phyloP scores from a whole-genome alignment of 306 rosid genomes.

The Citrullus colocynthis region DNA sequence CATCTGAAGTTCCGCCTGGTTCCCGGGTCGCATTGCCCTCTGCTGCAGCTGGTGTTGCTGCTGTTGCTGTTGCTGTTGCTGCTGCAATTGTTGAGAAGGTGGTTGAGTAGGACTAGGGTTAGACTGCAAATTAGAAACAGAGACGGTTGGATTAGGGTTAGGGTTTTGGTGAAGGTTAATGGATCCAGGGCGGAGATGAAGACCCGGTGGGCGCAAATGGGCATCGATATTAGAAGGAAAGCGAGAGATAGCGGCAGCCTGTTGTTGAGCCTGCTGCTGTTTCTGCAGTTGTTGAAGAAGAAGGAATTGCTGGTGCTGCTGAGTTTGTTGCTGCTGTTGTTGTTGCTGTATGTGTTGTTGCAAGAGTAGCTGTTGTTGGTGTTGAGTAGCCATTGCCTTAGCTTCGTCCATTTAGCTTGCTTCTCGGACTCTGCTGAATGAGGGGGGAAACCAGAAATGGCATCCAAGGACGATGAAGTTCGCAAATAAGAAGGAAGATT shows the following conservation, averaged over 20 bases:
- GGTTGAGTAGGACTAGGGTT: slow-evolving; percentile 30
- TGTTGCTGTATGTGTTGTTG: slow-evolving; percentile 43
- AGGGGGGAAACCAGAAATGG: background rate
- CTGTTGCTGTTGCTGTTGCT: background rate
- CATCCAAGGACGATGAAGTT: background rate
- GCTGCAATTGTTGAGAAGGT: slow-evolving; percentile 10
- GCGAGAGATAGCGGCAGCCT: slow-evolving; percentile 71
- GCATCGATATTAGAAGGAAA: slow-evolving; percentile 90
- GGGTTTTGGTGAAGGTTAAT: slow-evolving; percentile 34
- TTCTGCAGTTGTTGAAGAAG: slow-evolving; percentile 50
- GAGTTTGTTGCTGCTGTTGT: slow-evolving; percentile 13
- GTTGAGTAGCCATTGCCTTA: slow-evolving; percentile 55
- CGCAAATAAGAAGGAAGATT: background rate
- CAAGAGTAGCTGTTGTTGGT: slow-evolving; percentile 35
- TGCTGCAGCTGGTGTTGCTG: slow-evolving; percentile 21
- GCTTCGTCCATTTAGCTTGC: slow-evolving; percentile 57
- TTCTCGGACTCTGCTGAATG: background rate
- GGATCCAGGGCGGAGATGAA: slow-evolving; percentile 32
- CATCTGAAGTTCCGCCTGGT: slow-evolving; percentile 81
- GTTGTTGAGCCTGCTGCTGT: slow-evolving; percentile 39
- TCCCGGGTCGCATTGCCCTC: slow-evolving; percentile 54
- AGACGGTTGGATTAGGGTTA: slow-evolving; percentile 9
- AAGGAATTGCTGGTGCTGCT: slow-evolving; percentile 40
- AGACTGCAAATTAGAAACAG: slow-evolving; percentile 24
- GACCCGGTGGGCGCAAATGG: slow-evolving; percentile 59